Evolutionary conservation across 2,329 filamentous ascomycete genomes (phyloP).

Genomic region (Cytospora paraplurivora): DNA sequence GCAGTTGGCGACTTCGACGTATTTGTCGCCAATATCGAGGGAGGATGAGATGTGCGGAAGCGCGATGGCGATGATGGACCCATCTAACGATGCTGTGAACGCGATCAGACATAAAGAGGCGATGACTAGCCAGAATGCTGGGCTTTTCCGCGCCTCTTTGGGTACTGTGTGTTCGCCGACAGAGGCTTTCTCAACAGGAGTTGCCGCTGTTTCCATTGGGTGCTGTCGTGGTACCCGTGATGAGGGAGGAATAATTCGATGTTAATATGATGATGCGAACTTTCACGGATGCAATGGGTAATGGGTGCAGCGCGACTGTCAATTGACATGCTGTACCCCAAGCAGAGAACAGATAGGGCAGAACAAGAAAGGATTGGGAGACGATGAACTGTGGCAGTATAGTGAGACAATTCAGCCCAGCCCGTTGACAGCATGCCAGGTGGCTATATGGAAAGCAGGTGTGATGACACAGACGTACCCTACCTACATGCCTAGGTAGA

Average conservation of each 20-base stretch:
- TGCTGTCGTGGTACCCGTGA: neutral
- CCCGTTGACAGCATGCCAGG: too few species aligned
- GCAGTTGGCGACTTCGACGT: slow-evolving; percentile 6
- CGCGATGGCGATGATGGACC: slow-evolving; percentile 1
- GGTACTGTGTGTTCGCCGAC: neutral
- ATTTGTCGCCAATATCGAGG: neutral
- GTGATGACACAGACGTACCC: neutral
- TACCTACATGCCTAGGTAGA: neutral
- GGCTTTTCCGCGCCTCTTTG: slow-evolving; percentile 18
- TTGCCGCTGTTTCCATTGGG: neutral
- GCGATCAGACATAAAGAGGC: neutral
- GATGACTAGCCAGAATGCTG: neutral
- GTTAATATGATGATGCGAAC: neutral
- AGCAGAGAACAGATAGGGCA: neutral
- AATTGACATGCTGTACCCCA: neutral
- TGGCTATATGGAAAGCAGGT: too few species aligned
- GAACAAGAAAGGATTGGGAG: too few species aligned
- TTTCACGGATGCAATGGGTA: neutral
- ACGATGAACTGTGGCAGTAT: neutral
- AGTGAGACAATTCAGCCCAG: neutral
- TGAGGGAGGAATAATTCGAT: neutral
- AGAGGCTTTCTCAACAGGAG: neutral
- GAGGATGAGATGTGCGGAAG: slow-evolving; percentile 5
- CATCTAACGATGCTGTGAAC: neutral
- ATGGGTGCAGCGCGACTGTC: neutral